Evolutionary conservation across 1,284 basidiomycete species (phyloP).

Genomic region (Pseudozyma thailandica): DNA sequence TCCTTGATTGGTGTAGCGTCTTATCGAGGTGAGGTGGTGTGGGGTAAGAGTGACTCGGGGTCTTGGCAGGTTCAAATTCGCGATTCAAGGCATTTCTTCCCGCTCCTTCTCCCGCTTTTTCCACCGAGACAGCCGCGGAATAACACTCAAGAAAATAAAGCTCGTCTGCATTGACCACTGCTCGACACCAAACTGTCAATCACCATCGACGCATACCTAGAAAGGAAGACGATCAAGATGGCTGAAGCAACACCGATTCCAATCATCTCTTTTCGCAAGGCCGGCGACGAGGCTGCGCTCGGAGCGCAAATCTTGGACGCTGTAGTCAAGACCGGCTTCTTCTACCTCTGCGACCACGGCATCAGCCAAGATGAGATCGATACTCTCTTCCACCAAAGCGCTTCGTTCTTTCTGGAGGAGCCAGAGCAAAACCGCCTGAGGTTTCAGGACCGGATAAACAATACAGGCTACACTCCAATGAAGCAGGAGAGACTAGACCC

Average conservation of each 20-base stretch:
- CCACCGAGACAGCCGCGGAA: background rate
- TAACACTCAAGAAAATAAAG: constrained; percentile 3
- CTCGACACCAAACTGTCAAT: too few species aligned
- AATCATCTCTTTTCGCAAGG: constrained; percentile 29
- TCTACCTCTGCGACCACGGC: constrained; percentile 56
- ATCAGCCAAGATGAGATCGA: constrained; percentile 42
- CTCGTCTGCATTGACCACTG: too few species aligned
- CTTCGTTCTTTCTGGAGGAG: constrained; percentile 41
- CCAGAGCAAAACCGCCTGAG: constrained; percentile 12
- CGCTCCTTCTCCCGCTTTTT: background rate
- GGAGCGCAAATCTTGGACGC: constrained; percentile 39
- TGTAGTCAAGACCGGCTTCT: constrained; percentile 50
- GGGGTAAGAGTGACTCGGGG: background rate
- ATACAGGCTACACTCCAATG: constrained; percentile 52
- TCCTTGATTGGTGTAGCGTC: too few species aligned
- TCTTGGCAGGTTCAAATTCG: too few species aligned
- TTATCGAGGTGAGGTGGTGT: background rate
- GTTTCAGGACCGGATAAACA: constrained; percentile 30
- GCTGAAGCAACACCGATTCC: constrained; percentile 30
- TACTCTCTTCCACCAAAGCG: constrained; percentile 36
- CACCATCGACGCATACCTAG: background rate
- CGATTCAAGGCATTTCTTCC: background rate
- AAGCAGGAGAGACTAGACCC: constrained; percentile 41
- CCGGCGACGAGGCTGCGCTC: constrained; percentile 1
- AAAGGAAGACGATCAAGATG: constrained; percentile 9